These are phyloP conservation scores for Ceratocystis diversiconidia DNA, from an alignment of 2,329 filamentous ascomycete genomes.

Conservation along the genomic window DNA sequence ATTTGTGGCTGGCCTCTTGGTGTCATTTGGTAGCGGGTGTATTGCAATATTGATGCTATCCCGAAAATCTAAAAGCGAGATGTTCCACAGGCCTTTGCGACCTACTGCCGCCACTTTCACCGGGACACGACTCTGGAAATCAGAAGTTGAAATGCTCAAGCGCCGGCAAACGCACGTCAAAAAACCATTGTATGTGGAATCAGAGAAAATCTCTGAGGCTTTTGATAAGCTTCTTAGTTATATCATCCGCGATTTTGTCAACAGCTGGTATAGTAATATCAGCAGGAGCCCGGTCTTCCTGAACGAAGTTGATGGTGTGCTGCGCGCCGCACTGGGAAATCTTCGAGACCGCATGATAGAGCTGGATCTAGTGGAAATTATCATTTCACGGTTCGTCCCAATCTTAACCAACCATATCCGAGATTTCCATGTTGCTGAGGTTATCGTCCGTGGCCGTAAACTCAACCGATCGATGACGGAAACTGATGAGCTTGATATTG, in stretches of 20 bases:
- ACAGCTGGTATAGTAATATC: slow-evolving; percentile 77
- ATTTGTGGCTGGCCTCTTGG: slow-evolving; percentile 54
- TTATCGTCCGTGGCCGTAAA: slow-evolving; percentile 71
- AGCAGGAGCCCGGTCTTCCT: slow-evolving; percentile 66
- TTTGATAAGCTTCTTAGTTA: slow-evolving; percentile 66
- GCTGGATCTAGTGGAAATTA: slow-evolving; percentile 70
- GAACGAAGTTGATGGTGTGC: slow-evolving; percentile 70
- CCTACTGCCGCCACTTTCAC: slow-evolving; percentile 45
- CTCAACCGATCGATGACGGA: slow-evolving; percentile 84
- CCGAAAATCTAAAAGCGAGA: slow-evolving; percentile 30
- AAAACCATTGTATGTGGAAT: slow-evolving; percentile 58
- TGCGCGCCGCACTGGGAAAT: slow-evolving; percentile 57
- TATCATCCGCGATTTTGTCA: slow-evolving; percentile 70
- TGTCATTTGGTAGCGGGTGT: slow-evolving; percentile 40
- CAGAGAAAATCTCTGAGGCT: slow-evolving; percentile 62
- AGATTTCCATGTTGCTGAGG: slow-evolving; percentile 83
- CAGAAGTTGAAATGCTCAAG: slow-evolving; percentile 53
- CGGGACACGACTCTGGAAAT: slow-evolving; percentile 48
- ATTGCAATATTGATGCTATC: slow-evolving; percentile 50
- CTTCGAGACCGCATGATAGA: slow-evolving; percentile 58
- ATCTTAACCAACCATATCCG: slow-evolving; percentile 77
- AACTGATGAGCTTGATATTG: slow-evolving; percentile 87
- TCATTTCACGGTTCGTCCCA: slow-evolving; percentile 71
- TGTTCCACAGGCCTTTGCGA: slow-evolving; percentile 28
- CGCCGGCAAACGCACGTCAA: slow-evolving; percentile 52